These are phyloP conservation scores for Nemania sp. DNA, from an alignment of 2,329 filamentous ascomycete genomes.

Conservation along the genomic window DNA sequence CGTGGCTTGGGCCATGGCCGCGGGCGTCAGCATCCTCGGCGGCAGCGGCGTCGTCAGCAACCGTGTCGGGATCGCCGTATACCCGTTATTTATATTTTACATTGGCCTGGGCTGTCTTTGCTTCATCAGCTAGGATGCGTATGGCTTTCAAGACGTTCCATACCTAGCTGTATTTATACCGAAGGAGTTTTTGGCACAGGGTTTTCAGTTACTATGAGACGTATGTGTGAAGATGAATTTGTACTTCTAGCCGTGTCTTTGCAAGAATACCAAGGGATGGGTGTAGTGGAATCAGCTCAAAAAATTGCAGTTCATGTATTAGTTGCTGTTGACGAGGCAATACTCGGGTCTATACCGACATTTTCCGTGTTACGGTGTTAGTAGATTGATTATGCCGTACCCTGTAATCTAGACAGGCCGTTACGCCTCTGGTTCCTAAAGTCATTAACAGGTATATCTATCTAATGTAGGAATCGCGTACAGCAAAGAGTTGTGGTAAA, in stretches of 20 bases:
- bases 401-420: no score
- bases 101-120: constrained; percentile 89
- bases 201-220: no score
- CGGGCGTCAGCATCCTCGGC: constrained; percentile 92
- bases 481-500: no score
- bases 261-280: neutral
- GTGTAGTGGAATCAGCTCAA: constrained; percentile 1
- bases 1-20: constrained; percentile 89
- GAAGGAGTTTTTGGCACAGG: neutral
- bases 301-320: constrained; percentile 5
- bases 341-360: no score
- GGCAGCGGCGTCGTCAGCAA: constrained; percentile 96
- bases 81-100: constrained; percentile 94
- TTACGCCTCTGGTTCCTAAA: no score
- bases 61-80: constrained; percentile 89
- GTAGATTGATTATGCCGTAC: no score
- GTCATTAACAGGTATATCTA: no score
- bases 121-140: constrained; percentile 79
- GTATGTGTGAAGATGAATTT: constrained; percentile 1
- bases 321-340: neutral
- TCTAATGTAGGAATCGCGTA: no score
- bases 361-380: no score
- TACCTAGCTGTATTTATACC: neutral
- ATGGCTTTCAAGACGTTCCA: neutral
- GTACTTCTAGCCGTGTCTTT: constrained; percentile 18